These are phyloP conservation scores for Plenodomus lindquistii DNA, from an alignment of 2,329 filamentous ascomycete genomes.

Conservation along the genomic window DNA sequence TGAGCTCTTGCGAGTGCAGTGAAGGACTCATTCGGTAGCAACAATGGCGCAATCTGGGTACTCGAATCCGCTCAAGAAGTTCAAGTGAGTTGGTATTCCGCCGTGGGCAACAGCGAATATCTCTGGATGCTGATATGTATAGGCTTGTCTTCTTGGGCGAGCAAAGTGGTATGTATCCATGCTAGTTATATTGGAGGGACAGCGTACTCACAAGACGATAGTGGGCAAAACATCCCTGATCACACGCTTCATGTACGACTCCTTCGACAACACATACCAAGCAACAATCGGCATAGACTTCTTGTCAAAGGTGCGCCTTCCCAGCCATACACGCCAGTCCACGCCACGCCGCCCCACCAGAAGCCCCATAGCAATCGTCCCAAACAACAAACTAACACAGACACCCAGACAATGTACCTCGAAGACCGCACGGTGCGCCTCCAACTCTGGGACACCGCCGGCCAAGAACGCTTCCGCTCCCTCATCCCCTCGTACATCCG, in stretches of 20 bases:
- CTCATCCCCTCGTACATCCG: slow-evolving; percentile 98
- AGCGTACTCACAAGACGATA: slow-evolving; percentile 48
- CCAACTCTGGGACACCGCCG: slow-evolving; percentile 97
- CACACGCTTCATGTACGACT: slow-evolving; percentile 99
- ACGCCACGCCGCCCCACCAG: background rate
- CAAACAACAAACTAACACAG: slow-evolving; percentile 14
- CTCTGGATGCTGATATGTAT: background rate
- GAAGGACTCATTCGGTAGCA: slow-evolving; percentile 8
- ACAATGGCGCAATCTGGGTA: slow-evolving; percentile 84
- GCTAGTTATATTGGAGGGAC: background rate
- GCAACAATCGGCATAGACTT: slow-evolving; percentile 99
- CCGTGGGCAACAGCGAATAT: background rate
- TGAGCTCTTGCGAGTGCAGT: background rate
- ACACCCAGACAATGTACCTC: slow-evolving; percentile 91
- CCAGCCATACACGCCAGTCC: background rate
- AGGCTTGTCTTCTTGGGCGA: slow-evolving; percentile 97
- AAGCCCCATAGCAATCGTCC: background rate
- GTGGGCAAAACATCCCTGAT: slow-evolving; percentile 99
- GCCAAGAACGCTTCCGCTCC: slow-evolving; percentile 95
- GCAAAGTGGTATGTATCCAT: slow-evolving; percentile 79
- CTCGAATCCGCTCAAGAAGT: slow-evolving; percentile 99
- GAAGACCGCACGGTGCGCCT: slow-evolving; percentile 97
- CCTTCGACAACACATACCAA: slow-evolving; percentile 99
- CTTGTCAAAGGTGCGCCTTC: slow-evolving; percentile 77
- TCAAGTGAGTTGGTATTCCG: slow-evolving; percentile 71